phyloP scores from a whole-genome alignment of 2,329 filamentous ascomycete genomes.

The Seiridium cupressi region DNA sequence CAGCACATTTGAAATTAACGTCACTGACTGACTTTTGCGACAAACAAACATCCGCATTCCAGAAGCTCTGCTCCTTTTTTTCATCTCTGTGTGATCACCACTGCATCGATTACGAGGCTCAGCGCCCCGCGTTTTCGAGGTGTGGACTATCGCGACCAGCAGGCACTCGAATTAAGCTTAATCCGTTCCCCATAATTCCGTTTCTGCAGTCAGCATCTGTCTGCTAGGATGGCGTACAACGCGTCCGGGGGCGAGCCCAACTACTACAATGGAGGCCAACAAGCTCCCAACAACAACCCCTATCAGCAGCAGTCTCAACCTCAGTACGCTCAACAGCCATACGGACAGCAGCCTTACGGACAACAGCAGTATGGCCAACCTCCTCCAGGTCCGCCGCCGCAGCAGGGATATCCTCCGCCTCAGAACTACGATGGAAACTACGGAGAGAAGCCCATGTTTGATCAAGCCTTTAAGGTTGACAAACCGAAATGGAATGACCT shows the following conservation, averaged over 20 bases:
- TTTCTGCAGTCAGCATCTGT: background rate
- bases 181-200: background rate
- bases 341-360: constrained; percentile 8
- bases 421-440: background rate
- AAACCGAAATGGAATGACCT: constrained; percentile 86
- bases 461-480: constrained; percentile 79
- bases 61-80: background rate
- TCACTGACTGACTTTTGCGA: background rate
- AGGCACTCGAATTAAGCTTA: background rate
- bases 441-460: constrained; percentile 59
- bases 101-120: too few relatives aligned
- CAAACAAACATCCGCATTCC: background rate
- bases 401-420: constrained; percentile 20
- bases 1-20: too few relatives aligned
- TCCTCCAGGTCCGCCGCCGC: constrained; percentile 10
- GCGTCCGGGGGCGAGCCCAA: constrained; percentile 3
- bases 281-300: background rate
- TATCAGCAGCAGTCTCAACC: constrained; percentile 9
- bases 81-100: background rate
- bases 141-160: background rate
- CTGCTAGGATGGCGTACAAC: constrained; percentile 6
- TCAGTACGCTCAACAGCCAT: constrained; percentile 11
- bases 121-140: background rate
- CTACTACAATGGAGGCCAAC: constrained; percentile 1
- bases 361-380: constrained; percentile 11